A percentile compares a stretch with the other conserved stretches of the same genome.
Evolutionary conservation across 805 yeast genomes (phyloP).

Genomic region (Candida methanosorbosa): DNA sequence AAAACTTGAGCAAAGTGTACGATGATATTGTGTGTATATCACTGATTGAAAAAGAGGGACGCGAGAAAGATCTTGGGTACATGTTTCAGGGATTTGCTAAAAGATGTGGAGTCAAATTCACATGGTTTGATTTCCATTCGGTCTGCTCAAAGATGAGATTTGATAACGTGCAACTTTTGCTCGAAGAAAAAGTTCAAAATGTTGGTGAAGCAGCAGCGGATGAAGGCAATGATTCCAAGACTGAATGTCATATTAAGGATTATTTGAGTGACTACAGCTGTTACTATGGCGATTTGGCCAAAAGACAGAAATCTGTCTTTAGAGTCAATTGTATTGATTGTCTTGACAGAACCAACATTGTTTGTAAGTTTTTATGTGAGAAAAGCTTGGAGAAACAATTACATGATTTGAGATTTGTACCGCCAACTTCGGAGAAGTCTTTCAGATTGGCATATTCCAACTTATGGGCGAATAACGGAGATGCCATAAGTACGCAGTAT

Average conservation of each 20-base stretch:
- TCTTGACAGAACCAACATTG: conserved; percentile 52
- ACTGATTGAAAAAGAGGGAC: conserved; percentile 27
- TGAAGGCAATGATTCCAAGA: too few relatives aligned
- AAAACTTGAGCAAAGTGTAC: conserved; percentile 5
- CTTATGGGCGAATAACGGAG: conserved; percentile 66
- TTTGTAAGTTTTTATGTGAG: conserved; percentile 32
- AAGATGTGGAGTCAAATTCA: conserved; percentile 29
- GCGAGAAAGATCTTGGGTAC: conserved; percentile 25
- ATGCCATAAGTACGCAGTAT: conserved; percentile 54
- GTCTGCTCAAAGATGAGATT: conserved; percentile 36
- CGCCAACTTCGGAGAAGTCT: conserved; percentile 1
- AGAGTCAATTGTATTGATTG: conserved; percentile 58
- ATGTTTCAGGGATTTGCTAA: conserved; percentile 30
- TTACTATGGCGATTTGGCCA: conserved; percentile 15
- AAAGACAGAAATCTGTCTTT: conserved; percentile 44
- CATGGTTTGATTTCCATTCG: conserved; percentile 58
- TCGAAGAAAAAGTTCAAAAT: conserved; percentile 16
- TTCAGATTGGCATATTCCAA: conserved; percentile 21
- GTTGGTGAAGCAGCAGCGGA: background rate
- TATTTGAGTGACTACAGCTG: conserved; percentile 20
- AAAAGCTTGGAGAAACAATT: conserved; percentile 18
- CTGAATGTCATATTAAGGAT: too few relatives aligned
- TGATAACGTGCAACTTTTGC: conserved; percentile 24
- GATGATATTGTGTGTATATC: conserved; percentile 24
- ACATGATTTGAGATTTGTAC: conserved; percentile 5